A percentile compares a stretch with the other conserved stretches of the same genome.
These are phyloP conservation scores for Coffea humblotiana DNA, from an alignment of 305 asterid species.

Conservation along the genomic window DNA sequence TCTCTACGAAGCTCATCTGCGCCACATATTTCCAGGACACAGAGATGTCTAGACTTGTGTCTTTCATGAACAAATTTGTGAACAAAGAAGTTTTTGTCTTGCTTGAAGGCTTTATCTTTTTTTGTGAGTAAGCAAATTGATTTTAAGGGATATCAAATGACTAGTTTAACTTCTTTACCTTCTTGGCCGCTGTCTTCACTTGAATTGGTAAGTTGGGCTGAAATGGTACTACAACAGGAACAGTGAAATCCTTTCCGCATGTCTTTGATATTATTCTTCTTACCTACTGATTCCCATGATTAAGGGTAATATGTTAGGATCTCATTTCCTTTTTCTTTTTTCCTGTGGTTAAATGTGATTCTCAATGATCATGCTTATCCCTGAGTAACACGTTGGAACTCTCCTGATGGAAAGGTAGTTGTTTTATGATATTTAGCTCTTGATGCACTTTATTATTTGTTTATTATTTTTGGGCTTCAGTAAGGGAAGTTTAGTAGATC, in stretches of 20 bases:
- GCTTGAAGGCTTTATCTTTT: not conserved
- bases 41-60: not conserved
- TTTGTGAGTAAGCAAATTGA: not conserved
- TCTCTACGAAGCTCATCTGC: not conserved
- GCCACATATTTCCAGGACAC: not conserved
- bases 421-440: not conserved
- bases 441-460: not conserved
- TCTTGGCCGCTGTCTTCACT: not conserved
- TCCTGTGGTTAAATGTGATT: not conserved
- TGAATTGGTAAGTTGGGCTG: not conserved
- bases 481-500: not conserved
- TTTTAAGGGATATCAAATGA: not conserved
- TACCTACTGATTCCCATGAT: not conserved
- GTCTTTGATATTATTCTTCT: not conserved
- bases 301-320: not conserved
- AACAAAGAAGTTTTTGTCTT: not conserved
- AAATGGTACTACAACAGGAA: not conserved
- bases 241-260: not conserved
- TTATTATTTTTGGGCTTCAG: not conserved
- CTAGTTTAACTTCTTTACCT: not conserved
- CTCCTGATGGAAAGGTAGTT: not conserved
- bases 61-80: not conserved
- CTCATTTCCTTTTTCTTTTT: not conserved
- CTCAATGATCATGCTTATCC: not conserved
- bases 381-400: not conserved